A percentile compares a stretch with the other conserved stretches of the same genome.
phyloP scores from a whole-genome alignment of 2,329 filamentous ascomycete genomes.

The Fusarium vanettenii region DNA sequence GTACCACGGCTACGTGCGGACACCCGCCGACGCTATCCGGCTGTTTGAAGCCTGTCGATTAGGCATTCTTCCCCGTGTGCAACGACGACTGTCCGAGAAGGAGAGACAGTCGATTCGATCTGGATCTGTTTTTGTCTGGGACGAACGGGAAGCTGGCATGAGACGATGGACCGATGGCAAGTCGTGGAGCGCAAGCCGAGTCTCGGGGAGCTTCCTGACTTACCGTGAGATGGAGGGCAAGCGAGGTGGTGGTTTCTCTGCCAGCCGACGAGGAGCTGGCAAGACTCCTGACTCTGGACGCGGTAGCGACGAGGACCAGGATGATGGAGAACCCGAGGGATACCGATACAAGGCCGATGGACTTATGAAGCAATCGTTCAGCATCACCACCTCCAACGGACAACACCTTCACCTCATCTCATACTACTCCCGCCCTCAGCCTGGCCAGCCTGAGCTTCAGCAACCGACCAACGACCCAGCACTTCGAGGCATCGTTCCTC shows the following conservation, averaged over 20 bases:
- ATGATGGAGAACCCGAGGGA: constrained; percentile 86
- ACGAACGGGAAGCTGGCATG: constrained; percentile 98
- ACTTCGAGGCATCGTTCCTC: constrained; percentile 84
- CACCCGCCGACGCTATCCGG: constrained; percentile 96
- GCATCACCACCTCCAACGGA: constrained; percentile 89
- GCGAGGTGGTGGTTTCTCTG: constrained; percentile 81
- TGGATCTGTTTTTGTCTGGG: constrained; percentile 99
- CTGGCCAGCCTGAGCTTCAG: constrained; percentile 76
- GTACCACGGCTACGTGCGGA: constrained; percentile 93
- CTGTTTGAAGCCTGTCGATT: constrained; percentile 97
- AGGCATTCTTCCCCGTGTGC: constrained; percentile 89
- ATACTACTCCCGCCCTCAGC: constrained; percentile 88
- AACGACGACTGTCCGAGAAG: constrained; percentile 93
- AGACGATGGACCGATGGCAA: constrained; percentile 98
- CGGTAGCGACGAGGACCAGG: constrained; percentile 86
- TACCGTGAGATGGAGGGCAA: constrained; percentile 99
- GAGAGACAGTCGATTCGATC: constrained; percentile 96
- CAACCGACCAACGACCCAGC: constrained; percentile 85
- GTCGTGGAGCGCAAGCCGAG: constrained; percentile 97
- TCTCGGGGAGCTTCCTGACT: constrained; percentile 96
- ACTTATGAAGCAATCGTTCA: constrained; percentile 99
- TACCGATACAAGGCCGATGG: constrained; percentile 97
- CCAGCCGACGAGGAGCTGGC: constrained; percentile 67
- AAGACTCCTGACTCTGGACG: constrained; percentile 88
- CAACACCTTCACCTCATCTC: constrained; percentile 98